A percentile compares a stretch with the other conserved stretches of the same genome.
Evolutionary conservation across 768 basidiomycete species (phyloP).

Genomic region (Hirschioporus abietinus): DNA sequence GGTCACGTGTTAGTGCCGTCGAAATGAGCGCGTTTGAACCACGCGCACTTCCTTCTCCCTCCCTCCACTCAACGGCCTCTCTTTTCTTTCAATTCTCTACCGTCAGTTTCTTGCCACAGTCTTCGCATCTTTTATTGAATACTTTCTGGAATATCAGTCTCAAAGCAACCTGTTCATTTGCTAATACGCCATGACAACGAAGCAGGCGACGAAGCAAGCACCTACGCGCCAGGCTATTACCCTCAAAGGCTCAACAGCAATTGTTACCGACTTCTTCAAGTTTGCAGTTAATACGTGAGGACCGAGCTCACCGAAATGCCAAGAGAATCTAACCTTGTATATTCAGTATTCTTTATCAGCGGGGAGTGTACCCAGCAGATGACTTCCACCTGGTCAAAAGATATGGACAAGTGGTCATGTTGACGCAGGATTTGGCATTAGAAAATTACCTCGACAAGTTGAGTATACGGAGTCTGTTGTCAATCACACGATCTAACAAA

Average conservation of each 20-base stretch:
- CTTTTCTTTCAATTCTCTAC: too few species aligned
- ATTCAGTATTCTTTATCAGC: conserved; percentile 86
- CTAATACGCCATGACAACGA: conserved; percentile 28
- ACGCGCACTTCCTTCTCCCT: not conserved
- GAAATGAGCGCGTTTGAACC: not conserved
- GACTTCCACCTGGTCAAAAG: conserved; percentile 99
- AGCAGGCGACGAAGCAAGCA: conserved; percentile 39
- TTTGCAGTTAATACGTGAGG: conserved; percentile 92
- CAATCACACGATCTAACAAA: conserved; percentile 7
- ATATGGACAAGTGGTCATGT: conserved; percentile 92
- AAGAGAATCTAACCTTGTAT: conserved; percentile 9
- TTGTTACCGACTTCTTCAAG: conserved; percentile 99
- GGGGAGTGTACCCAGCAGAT: conserved; percentile 95
- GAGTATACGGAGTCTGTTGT: conserved; percentile 12
- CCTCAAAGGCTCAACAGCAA: conserved; percentile 88
- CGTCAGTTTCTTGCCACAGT: not conserved
- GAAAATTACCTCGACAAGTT: conserved; percentile 91
- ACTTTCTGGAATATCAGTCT: not conserved
- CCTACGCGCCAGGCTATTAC: conserved; percentile 74
- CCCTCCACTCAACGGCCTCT: not conserved
- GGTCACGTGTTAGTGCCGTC: conserved; percentile 6
- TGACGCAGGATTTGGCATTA: conserved; percentile 88
- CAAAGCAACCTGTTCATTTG: not conserved
- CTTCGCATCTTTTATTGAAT: not conserved
- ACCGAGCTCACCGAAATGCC: not conserved